Base-by-base conservation (phyloP, 2,329 filamentous ascomycete species). In the Pseudogymnoascus sp. region DNA sequence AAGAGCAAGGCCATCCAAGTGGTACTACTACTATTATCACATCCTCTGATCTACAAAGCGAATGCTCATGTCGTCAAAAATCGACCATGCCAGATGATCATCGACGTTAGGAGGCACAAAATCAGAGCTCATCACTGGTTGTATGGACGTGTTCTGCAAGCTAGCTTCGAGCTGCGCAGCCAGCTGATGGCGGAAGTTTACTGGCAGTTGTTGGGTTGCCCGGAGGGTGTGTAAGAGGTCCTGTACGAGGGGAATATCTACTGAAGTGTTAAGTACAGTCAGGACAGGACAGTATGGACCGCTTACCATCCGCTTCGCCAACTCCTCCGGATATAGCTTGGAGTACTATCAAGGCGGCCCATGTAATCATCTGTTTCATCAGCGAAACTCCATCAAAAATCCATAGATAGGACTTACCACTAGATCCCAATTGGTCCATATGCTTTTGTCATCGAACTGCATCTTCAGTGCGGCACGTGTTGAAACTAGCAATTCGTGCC, bases 401-500 rank as follows among this genome's bases (percentile, higher is more conserved):
- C 12, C 18, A 34, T 56, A 4, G 1, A 60, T 16, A 18, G 12
- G 14, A 14, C 66, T 42, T 65, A 68, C 67, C 38, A 78, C 73
- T 0, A 78, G 68, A 44, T 78, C 77, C 73, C 75, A 79, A 50
- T 78, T 78, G 3, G 75, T 73, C 77, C 77, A 78, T 62, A 78
- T 78, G 1, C 74, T 73, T 21, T 73, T 68, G 61, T 78, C 77
- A n/a, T 74, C 70, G 3, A 74, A 70, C 46, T 78, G 76, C 2
- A 78, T 67, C 63, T 74, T 75, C 16, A 79, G 67, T 0, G 77
- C 74, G 1, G 76, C 75, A 12, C 76, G 69, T 1, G 77, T 76
- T 1, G 77, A 78, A 1, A 78, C 70, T 0, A 78, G 66, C 12
- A 78, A 69, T 64, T 78, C 77, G 28, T 76, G 74, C 59, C 77